Evolutionary conservation across 208 protist genomes (phyloP).

Genomic region (Leishmania turanica): DNA sequence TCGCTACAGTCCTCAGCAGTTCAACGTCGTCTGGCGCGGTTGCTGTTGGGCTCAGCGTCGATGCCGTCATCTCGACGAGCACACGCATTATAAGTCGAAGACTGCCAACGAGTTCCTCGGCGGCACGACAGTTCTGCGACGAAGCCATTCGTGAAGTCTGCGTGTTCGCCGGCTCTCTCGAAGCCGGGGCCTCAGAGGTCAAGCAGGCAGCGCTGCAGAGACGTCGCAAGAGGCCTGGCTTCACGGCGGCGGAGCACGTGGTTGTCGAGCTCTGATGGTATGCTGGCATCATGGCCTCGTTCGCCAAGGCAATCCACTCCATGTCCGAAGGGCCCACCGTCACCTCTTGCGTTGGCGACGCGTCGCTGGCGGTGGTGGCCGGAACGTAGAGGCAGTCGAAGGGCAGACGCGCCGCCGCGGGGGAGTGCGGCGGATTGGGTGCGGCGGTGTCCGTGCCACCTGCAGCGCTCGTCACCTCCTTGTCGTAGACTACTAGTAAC

Average conservation of each 20-base stretch:
- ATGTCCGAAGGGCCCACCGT: conserved; percentile 25
- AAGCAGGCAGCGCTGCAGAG: conserved; percentile 7
- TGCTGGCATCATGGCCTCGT: background rate
- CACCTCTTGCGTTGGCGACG: no score
- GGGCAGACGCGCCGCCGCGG: conserved; percentile 13
- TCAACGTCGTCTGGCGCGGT: conserved; percentile 10
- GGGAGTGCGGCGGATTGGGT: background rate
- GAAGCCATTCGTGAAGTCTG: background rate
- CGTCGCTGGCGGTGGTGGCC: background rate
- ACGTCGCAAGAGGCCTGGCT: conserved; percentile 15
- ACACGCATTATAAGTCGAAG: conserved; percentile 10
- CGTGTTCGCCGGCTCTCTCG: background rate
- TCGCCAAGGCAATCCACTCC: conserved; percentile 32
- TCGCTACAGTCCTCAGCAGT: conserved; percentile 26
- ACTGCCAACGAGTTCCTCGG: conserved; percentile 9
- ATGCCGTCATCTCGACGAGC: background rate
- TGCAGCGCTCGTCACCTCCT: background rate
- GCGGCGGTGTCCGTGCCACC: background rate
- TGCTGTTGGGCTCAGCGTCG: background rate
- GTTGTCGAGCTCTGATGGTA: background rate
- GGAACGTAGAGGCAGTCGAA: conserved; percentile 17
- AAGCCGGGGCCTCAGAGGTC: background rate
- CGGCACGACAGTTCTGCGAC: conserved; percentile 7
- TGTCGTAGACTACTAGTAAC: conserved; percentile 24
- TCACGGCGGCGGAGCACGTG: no score